phyloP scores from a whole-genome alignment of 164 flowering plant genomes.

The Aristolochia contorta region DNA sequence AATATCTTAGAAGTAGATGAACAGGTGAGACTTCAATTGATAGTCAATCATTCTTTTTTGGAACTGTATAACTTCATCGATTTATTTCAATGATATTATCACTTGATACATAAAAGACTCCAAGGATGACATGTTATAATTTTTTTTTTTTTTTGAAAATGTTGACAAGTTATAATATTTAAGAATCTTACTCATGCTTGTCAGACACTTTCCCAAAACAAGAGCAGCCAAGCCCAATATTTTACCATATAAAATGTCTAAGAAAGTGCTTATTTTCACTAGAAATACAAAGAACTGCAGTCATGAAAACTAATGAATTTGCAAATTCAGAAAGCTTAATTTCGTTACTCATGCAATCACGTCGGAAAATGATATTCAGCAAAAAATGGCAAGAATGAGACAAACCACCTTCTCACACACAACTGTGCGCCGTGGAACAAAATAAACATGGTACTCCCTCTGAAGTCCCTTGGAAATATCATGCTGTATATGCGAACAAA shows the following conservation, averaged over 20 bases:
- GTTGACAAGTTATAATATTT: too few relatives aligned
- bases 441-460: constrained; percentile 70
- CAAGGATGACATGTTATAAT: too few relatives aligned
- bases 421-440: constrained; percentile 88
- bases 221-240: neutral
- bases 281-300: neutral
- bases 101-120: too few relatives aligned
- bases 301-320: neutral
- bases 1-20: too few relatives aligned
- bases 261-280: neutral
- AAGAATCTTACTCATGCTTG: too few relatives aligned
- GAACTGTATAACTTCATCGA: too few relatives aligned
- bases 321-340: neutral
- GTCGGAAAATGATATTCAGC: neutral
- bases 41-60: too few relatives aligned
- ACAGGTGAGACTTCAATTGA: too few relatives aligned
- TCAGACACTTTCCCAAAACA: too few relatives aligned
- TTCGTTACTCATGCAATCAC: neutral
- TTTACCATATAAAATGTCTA: neutral
- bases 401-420: constrained; percentile 76
- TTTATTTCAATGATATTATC: too few relatives aligned
- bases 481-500: constrained; percentile 49
- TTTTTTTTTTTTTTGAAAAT: too few relatives aligned
- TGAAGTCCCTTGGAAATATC: constrained; percentile 71
- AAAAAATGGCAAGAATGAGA: neutral